These are phyloP conservation scores for Chlamydomonas reinhardtii DNA, from an alignment of 163 green algal species.

Conservation along the genomic window DNA sequence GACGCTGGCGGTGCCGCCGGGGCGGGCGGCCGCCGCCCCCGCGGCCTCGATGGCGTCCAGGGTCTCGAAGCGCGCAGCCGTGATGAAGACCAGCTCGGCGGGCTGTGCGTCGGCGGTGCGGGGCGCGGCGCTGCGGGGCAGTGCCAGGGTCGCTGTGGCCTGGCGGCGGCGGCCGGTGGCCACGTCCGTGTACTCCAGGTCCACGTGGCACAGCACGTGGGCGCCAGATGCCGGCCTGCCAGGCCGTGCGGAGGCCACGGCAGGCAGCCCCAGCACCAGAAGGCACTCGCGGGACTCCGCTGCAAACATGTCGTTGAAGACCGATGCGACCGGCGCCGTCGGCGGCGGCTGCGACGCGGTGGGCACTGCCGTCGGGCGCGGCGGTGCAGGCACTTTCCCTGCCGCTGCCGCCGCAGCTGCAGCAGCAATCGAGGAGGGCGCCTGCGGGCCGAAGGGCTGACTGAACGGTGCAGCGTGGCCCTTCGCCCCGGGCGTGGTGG, in stretches of 20 bases:
- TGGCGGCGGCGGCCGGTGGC: background rate
- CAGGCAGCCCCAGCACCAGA: background rate
- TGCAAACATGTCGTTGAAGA: constrained; percentile 38
- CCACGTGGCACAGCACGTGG: background rate
- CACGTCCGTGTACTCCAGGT: constrained; percentile 21
- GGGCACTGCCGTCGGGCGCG: background rate
- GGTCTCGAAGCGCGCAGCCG: constrained; percentile 23
- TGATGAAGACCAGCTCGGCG: constrained; percentile 34
- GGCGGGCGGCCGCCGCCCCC: background rate
- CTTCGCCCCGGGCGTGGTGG: no score
- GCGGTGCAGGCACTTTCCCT: no score
- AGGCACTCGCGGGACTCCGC: constrained; percentile 41
- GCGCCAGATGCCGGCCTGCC: no score
- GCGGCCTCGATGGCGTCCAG: constrained; percentile 32
- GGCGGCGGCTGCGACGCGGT: background rate
- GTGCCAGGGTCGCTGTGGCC: background rate
- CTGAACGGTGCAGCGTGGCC: no score
- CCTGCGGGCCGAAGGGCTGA: no score
- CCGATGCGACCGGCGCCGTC: background rate
- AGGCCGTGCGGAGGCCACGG: no score
- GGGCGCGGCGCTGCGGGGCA: background rate
- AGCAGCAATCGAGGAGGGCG: no score
- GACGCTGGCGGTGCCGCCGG: background rate
- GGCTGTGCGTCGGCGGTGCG: background rate
- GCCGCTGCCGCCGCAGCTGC: no score